These are phyloP conservation scores for Fusarium sp. DNA, from an alignment of 2,329 filamentous ascomycete species.

Conservation along the genomic window DNA sequence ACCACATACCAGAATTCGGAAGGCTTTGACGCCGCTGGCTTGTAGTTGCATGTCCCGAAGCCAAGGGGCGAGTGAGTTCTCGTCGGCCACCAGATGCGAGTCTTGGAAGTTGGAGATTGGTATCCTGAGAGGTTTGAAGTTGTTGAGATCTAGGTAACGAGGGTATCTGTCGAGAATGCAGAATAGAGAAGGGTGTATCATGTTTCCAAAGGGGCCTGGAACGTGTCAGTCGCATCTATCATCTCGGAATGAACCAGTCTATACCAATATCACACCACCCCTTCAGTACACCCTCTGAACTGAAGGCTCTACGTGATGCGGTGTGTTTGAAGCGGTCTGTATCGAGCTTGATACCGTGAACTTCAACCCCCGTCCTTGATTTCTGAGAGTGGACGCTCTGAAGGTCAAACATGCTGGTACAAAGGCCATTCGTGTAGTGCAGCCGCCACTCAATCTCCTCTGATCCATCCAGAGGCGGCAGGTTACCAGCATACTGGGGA, in stretches of 20 bases:
- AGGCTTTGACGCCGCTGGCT: conserved; percentile 41
- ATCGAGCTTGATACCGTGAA: conserved; percentile 33
- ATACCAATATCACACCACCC: conserved; percentile 35
- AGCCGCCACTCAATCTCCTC: conserved; percentile 42
- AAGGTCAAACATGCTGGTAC: conserved; percentile 41
- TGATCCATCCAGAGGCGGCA: conserved; percentile 35
- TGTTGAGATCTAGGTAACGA: conserved; percentile 32
- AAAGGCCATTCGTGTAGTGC: conserved; percentile 31
- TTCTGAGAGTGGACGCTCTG: conserved; percentile 29
- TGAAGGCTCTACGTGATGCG: conserved; percentile 32
- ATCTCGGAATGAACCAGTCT: not conserved
- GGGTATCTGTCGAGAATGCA: conserved; percentile 41
- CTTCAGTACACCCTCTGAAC: conserved; percentile 9
- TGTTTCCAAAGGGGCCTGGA: conserved; percentile 28
- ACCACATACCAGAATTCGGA: conserved; percentile 40
- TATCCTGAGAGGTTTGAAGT: conserved; percentile 27
- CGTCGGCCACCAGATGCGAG: conserved; percentile 14
- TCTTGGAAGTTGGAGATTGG: conserved; percentile 39
- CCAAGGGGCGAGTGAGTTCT: conserved; percentile 31
- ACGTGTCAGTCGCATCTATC: not conserved
- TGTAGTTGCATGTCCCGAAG: conserved; percentile 36
- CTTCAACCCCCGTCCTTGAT: conserved; percentile 6
- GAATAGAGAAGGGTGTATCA: conserved; percentile 39
- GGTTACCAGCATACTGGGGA: conserved; percentile 38
- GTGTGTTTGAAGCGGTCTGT: conserved; percentile 29